Evolutionary conservation across 495 filamentous ascomycete genomes (phyloP), one percentile per base, ranked within the genome.

Genomic region (Trichodelitschia bisporula): DNA sequence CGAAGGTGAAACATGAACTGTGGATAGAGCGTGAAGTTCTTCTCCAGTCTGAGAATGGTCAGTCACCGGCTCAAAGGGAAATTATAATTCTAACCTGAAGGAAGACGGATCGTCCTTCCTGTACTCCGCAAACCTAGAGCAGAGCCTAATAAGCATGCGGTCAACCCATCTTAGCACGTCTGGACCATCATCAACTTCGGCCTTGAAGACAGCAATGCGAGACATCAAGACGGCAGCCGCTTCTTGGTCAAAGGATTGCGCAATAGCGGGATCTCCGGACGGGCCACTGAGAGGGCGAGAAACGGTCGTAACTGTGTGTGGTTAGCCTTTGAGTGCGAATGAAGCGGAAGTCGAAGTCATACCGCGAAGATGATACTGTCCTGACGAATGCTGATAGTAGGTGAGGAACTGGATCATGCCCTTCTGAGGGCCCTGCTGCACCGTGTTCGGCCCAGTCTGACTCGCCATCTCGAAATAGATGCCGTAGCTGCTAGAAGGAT

Each of bases 1-100:
- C 89, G 74, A 36, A 99, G 62, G 49, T 99, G 89, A 62, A 95
- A 99, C 89, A 99, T 95, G 56, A 99, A 99, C 53, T 99, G 89
- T 19, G 89, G 89, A 42, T 99, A 99, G 13, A 99, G 64, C 0
- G 86, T 92, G 46, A 99, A 95, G 57, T 99, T 95, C 69, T 93
- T 93, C 48, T 99, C 89, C 36, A 99, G 57, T 21, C 89, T 43
- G 17, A 29, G 14, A 12, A 14, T 29, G 12, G 16, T 37, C 19
- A 40, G 40, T 12, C 10, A 19, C 19, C 10, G 6, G 6, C 27
- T n/a, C 21, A 24, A 24, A 6, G 21, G 6, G 21, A 24, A 15
- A 29, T 13, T 6, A 12, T 8, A 17, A 29, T 29, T 33, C 40
- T 14, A 16, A 43, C 41, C 41, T 65, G 65, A 99, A 99, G 2